Conservation (phyloP, 2,329 filamentous ascomycete species). For the Aschersonia sp. region DNA sequence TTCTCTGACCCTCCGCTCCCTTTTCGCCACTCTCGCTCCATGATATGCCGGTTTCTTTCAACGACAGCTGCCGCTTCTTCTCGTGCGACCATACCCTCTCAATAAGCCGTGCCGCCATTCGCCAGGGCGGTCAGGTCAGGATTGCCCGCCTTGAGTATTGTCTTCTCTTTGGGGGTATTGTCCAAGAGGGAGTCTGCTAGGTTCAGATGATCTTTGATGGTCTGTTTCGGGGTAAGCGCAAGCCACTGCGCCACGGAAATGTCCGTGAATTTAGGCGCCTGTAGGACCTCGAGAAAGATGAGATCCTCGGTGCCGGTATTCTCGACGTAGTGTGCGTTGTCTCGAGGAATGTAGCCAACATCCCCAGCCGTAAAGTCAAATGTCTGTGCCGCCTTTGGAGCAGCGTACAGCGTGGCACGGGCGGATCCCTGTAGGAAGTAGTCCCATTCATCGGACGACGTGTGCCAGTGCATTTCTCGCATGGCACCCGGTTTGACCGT, state of each 20-base stretch:
- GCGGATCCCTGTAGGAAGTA: slow-evolving; percentile 43
- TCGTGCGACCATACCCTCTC: neutral
- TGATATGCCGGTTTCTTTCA: too few relatives aligned
- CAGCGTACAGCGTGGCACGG: slow-evolving; percentile 39
- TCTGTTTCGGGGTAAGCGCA: slow-evolving; percentile 39
- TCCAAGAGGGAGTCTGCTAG: slow-evolving; percentile 21
- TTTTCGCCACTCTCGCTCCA: too few relatives aligned
- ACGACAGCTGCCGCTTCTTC: too few relatives aligned
- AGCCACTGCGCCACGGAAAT: slow-evolving; percentile 44
- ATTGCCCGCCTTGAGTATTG: slow-evolving; percentile 25
- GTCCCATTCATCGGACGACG: slow-evolving; percentile 43
- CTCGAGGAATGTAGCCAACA: slow-evolving; percentile 39
- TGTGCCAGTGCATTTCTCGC: slow-evolving; percentile 52
- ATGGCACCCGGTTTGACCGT: slow-evolving; percentile 47
- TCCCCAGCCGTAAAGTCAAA: slow-evolving; percentile 47
- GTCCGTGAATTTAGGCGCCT: slow-evolving; percentile 35
- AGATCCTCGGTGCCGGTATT: slow-evolving; percentile 43
- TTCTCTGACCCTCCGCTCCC: too few relatives aligned
- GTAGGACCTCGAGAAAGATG: slow-evolving; percentile 44
- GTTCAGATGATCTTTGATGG: slow-evolving; percentile 41
- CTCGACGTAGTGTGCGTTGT: slow-evolving; percentile 43
- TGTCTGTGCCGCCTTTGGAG: slow-evolving; percentile 32
- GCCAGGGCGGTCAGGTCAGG: slow-evolving; percentile 17
- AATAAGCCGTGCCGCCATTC: slow-evolving; percentile 8
- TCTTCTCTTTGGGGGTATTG: slow-evolving; percentile 24